Evolutionary conservation across 768 basidiomycete species (phyloP), one percentile per base, ranked within the genome.

Genomic region (Tricholoma saponaceum): DNA sequence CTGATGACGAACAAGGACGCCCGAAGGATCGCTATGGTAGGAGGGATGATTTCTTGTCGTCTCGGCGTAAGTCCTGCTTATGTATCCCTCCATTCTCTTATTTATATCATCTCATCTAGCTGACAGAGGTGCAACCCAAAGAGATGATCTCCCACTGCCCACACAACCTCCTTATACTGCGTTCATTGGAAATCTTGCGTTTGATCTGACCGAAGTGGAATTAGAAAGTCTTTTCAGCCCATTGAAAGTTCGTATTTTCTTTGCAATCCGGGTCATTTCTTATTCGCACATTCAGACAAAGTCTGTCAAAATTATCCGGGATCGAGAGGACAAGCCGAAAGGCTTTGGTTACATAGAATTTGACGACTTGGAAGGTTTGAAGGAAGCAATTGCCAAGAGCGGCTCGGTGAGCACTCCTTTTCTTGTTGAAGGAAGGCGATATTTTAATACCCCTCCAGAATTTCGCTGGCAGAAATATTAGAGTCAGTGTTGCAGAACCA

Each of bases 331-430:
- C 51, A 94, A 93, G 69, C 92, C 95, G 18, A 98, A 98, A 72
- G 97, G 97, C 0, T 98, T 98, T 74, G 97, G 96, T 32, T 98
- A 99, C 70, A 85, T 98, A 58, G 97, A 99, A 69, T 98, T 98
- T 67, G 82, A 80, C n/a, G 89, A 87, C 53, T 67, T 94, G 57
- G 92, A 95, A 18, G 87, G 84, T 49, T 75, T 98, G 52, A 95
- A 95, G 74, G 86, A 86, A 58, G 97, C 89, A 4, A 74, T 99
- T 35, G 73, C 78, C 20, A 88, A 84, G 73, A 82, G 78, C 23
- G 90, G 89, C 54, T 70, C 80, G 28, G 92, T 93, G 59, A 68
- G 90, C 43, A 41, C 37, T 8, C 43, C 47, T 20, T 49, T 20
- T 14, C 18, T 51, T 12, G 30, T 50, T 5, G 4, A 37, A 16